Evolutionary conservation across 2,329 filamentous ascomycete species (phyloP).

Genomic region (Orbilia ellipsospora): DNA sequence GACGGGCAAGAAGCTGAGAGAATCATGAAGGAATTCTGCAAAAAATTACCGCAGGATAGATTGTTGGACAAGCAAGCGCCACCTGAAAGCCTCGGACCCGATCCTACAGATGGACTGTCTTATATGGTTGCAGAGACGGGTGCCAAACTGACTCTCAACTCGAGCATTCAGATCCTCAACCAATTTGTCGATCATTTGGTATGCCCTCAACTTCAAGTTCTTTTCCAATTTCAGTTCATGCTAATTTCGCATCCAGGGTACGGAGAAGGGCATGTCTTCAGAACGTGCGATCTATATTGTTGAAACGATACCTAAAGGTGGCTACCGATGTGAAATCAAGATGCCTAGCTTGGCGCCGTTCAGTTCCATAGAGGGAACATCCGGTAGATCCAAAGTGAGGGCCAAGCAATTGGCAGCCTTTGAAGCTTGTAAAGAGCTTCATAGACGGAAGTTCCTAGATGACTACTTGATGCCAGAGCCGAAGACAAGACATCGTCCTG

Average conservation of each 20-base stretch:
- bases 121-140: conserved; percentile 75
- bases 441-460: conserved; percentile 75
- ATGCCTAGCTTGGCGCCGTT: conserved; percentile 81
- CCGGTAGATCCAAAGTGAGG: conserved; percentile 75
- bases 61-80: conserved; percentile 65
- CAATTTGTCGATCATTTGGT: conserved; percentile 78
- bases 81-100: conserved; percentile 22
- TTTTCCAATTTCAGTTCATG: background rate
- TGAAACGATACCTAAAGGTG: conserved; percentile 57
- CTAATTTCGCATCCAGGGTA: conserved; percentile 16
- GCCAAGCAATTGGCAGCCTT: conserved; percentile 93
- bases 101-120: conserved; percentile 54
- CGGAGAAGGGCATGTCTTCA: conserved; percentile 30
- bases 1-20: conserved; percentile 72
- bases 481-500: conserved; percentile 73
- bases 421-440: conserved; percentile 78
- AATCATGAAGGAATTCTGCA: conserved; percentile 79
- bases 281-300: conserved; percentile 40
- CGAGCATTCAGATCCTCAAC: conserved; percentile 75
- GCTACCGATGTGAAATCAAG: conserved; percentile 80
- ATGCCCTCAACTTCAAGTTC: conserved; percentile 51
- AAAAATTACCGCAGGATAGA: conserved; percentile 77
- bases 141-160: conserved; percentile 74
- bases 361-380: conserved; percentile 72
- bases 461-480: conserved; percentile 79